Evolutionary conservation across 306 rosid genomes (phyloP).

Genomic region (Inga leiocalycina): DNA sequence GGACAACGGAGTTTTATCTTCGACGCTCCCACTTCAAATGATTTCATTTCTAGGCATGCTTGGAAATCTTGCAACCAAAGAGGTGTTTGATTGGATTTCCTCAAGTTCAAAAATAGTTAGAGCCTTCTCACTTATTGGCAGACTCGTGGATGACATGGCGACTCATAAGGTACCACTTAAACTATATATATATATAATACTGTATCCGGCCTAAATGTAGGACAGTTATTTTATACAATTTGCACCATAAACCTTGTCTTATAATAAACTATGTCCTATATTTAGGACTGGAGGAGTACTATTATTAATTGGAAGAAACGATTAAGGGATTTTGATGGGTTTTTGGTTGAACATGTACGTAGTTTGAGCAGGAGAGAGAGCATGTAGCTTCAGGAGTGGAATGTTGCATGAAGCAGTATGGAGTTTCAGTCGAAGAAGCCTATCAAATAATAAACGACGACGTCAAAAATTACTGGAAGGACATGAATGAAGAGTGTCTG

Average conservation of each 20-base stretch:
- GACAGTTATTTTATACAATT: too few relatives aligned
- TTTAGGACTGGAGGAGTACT: too few relatives aligned
- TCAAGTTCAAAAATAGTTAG: conserved; percentile 20
- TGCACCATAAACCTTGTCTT: too few relatives aligned
- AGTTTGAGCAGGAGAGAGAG: not conserved
- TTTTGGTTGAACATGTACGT: not conserved
- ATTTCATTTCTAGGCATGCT: conserved; percentile 25
- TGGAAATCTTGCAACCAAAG: conserved; percentile 24
- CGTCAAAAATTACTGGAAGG: not conserved
- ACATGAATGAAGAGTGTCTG: not conserved
- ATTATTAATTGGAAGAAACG: not conserved
- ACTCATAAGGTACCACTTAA: conserved; percentile 37
- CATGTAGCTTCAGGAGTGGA: not conserved
- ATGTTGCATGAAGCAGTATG: not conserved
- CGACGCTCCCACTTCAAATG: not conserved
- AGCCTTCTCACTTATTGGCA: not conserved
- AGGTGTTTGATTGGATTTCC: conserved; percentile 42
- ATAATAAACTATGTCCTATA: too few relatives aligned
- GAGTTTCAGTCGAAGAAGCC: not conserved
- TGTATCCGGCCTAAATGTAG: too few relatives aligned
- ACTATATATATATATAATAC: too few relatives aligned
- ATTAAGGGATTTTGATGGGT: not conserved
- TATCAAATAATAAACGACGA: not conserved
- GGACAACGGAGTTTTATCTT: not conserved
- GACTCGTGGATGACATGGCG: conserved; percentile 33